Evolutionary conservation across 108 stramenopile genomes (phyloP).

Genomic region (Cyclostephanos tholiformis): DNA sequence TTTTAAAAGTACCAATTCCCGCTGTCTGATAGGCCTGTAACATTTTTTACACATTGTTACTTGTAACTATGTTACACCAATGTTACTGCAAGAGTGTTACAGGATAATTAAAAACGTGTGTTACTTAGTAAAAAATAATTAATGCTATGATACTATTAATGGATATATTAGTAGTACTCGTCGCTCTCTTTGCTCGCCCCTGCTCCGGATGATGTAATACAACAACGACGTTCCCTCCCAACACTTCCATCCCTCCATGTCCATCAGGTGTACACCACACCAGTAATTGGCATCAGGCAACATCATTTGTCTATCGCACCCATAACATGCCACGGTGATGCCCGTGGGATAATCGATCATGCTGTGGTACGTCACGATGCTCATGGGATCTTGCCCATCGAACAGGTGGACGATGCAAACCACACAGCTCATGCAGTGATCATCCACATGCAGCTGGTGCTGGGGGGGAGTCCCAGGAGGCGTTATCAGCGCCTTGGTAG

Average conservation of each 20-base stretch:
- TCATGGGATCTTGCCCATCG: conserved; percentile 18
- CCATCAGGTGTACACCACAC: conserved; percentile 24
- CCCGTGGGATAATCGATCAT: conserved; percentile 24
- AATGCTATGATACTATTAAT: no score
- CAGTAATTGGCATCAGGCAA: conserved; percentile 16
- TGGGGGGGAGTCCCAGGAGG: conserved; percentile 16
- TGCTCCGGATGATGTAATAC: no score
- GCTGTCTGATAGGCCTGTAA: no score
- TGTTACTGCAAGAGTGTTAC: no score
- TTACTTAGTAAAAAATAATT: no score
- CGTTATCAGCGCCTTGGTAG: conserved; percentile 17
- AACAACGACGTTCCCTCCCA: no score
- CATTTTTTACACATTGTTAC: no score
- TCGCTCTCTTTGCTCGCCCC: no score
- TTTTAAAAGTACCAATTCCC: no score
- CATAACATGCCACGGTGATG: conserved; percentile 12
- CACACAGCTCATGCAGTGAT: conserved; percentile 19
- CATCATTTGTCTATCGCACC: conserved; percentile 6
- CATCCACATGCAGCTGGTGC: conserved; percentile 24
- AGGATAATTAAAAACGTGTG: no score
- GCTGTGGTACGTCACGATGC: conserved; percentile 6
- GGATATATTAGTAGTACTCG: no score
- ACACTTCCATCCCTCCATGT: conserved; percentile 18
- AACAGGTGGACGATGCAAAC: conserved; percentile 16
- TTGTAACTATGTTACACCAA: no score